Conservation (phyloP, 2,329 filamentous ascomycete species). For the Blastomyces gilchristii region DNA sequence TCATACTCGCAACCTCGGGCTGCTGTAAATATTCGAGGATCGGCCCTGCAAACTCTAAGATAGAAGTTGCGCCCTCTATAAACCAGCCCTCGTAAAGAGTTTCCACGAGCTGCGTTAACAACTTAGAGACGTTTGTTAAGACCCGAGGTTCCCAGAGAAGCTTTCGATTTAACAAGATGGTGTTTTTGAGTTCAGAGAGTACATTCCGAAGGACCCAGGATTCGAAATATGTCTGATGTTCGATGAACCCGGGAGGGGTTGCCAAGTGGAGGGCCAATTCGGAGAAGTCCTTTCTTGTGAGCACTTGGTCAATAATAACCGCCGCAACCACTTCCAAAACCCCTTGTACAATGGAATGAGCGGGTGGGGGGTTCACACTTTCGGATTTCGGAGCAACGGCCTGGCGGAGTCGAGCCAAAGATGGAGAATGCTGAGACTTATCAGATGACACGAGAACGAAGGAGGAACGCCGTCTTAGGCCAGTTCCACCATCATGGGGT, state of each 20-base stretch:
- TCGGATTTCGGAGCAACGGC: constrained; percentile 51
- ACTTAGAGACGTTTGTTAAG: constrained; percentile 74
- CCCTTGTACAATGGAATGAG: constrained; percentile 62
- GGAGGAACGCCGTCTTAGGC: constrained; percentile 71
- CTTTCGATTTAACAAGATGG: constrained; percentile 61
- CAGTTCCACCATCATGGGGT: constrained; percentile 43
- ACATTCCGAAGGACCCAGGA: constrained; percentile 74
- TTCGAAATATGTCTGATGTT: constrained; percentile 91
- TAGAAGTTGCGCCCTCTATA: constrained; percentile 69
- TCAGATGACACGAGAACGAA: constrained; percentile 79
- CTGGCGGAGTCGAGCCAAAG: constrained; percentile 53
- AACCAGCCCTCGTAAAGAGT: constrained; percentile 96
- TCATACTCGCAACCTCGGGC: constrained; percentile 67
- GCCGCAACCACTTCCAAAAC: constrained; percentile 66
- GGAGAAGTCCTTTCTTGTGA: constrained; percentile 78
- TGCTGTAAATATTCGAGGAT: constrained; percentile 81
- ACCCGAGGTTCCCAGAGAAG: constrained; percentile 70
- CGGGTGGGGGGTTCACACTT: constrained; percentile 40
- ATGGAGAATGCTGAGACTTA: constrained; percentile 47
- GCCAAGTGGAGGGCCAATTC: constrained; percentile 79
- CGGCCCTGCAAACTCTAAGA: constrained; percentile 77
- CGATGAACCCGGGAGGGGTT: constrained; percentile 82
- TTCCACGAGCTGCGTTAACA: constrained; percentile 72
- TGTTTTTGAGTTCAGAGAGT: constrained; percentile 58
- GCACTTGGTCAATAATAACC: constrained; percentile 76